Percentiles rank a stretch among this genome's conserved stretches.
Conservation (phyloP, 2,329 filamentous ascomycete species). For the Nemania sp. region DNA sequence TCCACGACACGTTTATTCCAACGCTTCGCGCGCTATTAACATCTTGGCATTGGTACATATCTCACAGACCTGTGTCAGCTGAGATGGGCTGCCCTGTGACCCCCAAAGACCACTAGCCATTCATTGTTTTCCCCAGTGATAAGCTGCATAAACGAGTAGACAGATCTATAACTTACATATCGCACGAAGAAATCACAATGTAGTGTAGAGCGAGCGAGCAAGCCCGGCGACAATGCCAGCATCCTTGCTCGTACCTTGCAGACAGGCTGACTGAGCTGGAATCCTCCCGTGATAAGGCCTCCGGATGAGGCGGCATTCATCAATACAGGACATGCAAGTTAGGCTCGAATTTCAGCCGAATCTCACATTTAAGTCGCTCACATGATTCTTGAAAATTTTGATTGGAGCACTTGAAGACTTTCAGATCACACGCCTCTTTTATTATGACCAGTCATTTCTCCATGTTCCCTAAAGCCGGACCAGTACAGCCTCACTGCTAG, state of each 20-base stretch:
- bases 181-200: too few species aligned
- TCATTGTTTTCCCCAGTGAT: neutral
- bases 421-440: too few species aligned
- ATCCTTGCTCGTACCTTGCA: constrained; percentile 11
- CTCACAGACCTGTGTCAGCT: too few species aligned
- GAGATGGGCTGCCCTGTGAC: too few species aligned
- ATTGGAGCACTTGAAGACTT: neutral
- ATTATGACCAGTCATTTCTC: too few species aligned
- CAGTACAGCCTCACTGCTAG: constrained; percentile 38
- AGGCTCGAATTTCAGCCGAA: neutral
- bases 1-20: neutral
- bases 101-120: neutral
- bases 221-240: neutral
- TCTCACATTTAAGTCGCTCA: neutral
- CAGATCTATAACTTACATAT: too few species aligned
- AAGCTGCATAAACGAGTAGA: neutral
- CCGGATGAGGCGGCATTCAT: neutral
- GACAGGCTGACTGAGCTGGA: neutral
- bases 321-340: neutral
- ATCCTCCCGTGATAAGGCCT: too few species aligned
- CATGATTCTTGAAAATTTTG: neutral
- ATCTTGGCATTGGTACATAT: neutral
- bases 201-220: too few species aligned
- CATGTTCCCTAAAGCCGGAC: too few species aligned
- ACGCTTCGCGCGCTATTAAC: constrained; percentile 1